A percentile compares a stretch with the other conserved stretches of the same genome.
Conservation (phyloP, 768 basidiomycete species). For the Cubamyces lactineus region DNA sequence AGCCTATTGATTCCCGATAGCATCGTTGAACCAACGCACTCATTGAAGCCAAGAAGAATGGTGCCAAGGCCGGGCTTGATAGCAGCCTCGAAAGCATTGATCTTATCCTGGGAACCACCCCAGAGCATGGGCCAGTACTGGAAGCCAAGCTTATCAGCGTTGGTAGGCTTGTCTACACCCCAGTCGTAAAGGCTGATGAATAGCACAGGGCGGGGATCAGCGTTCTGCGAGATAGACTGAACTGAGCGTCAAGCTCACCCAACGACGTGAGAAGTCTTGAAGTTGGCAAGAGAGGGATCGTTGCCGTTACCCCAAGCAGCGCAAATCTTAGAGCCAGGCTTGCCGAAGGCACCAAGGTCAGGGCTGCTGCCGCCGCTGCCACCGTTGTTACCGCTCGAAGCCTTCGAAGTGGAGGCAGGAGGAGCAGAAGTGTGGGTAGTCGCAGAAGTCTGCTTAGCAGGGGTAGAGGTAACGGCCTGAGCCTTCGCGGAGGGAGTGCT, state of each 20-base stretch:
- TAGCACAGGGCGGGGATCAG: no score
- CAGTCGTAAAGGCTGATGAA: constrained; percentile 62
- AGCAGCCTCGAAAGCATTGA: constrained; percentile 47
- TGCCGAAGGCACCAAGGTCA: constrained; percentile 12
- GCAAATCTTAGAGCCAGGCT: constrained; percentile 51
- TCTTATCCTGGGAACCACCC: constrained; percentile 52
- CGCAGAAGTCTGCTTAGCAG: constrained; percentile 22
- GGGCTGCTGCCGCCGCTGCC: constrained; percentile 8
- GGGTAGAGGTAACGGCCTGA: constrained; percentile 23
- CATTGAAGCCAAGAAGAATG: constrained; percentile 66
- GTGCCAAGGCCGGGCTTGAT: constrained; percentile 56
- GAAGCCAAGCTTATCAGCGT: constrained; percentile 49
- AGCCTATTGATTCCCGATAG: constrained; percentile 35
- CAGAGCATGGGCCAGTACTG: constrained; percentile 70
- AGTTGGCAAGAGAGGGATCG: constrained; percentile 52
- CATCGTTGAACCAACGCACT: constrained; percentile 49
- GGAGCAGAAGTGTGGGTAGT: constrained; percentile 24
- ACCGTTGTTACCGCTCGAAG: constrained; percentile 6
- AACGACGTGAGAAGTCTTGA: constrained; percentile 47
- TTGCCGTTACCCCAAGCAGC: constrained; percentile 69
- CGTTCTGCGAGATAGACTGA: no score
- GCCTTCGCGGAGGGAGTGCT: constrained; percentile 12
- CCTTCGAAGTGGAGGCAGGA: constrained; percentile 24
- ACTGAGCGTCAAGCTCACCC: constrained; percentile 39
- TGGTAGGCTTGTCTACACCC: constrained; percentile 54